Percentiles rank a stretch among this genome's conserved stretches.
Evolutionary conservation across 225 moss, liverwort and hornwort genomes (phyloP).

Genomic region (Physcomitrellopsis africana): DNA sequence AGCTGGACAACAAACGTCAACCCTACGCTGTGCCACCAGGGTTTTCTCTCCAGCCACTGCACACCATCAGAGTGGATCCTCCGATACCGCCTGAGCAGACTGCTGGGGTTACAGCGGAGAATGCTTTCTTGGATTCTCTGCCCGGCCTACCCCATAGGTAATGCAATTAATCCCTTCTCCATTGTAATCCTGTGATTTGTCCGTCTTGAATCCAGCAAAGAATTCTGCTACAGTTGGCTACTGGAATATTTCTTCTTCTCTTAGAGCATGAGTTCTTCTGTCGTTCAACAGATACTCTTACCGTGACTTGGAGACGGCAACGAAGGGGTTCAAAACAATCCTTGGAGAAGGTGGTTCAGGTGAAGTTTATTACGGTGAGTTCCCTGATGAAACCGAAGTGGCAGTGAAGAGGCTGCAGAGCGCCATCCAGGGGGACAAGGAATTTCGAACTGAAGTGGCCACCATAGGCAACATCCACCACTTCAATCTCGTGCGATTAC

Average conservation of each 20-base stretch:
- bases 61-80: constrained; percentile 16
- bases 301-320: constrained; percentile 21
- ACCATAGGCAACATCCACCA: constrained; percentile 37
- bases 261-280: no score
- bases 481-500: constrained; percentile 32
- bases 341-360: constrained; percentile 33
- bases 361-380: constrained; percentile 21
- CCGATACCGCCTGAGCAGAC: neutral
- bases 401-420: constrained; percentile 32
- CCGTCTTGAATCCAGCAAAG: no score
- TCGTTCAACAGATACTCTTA: constrained; percentile 14
- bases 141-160: constrained; percentile 31
- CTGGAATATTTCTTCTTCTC: no score
- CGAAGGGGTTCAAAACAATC: constrained; percentile 15
- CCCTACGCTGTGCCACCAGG: constrained; percentile 15
- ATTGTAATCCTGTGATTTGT: no score
- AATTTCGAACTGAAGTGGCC: constrained; percentile 34
- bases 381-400: constrained; percentile 20
- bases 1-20: neutral
- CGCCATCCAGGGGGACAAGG: constrained; percentile 29
- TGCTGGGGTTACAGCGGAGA: constrained; percentile 10
- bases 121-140: constrained; percentile 29
- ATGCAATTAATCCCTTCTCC: neutral
- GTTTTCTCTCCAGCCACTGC: constrained; percentile 12
- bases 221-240: no score